These are phyloP conservation scores for Aplosporella prunicola DNA, from an alignment of 2,329 filamentous ascomycete species.

Conservation along the genomic window DNA sequence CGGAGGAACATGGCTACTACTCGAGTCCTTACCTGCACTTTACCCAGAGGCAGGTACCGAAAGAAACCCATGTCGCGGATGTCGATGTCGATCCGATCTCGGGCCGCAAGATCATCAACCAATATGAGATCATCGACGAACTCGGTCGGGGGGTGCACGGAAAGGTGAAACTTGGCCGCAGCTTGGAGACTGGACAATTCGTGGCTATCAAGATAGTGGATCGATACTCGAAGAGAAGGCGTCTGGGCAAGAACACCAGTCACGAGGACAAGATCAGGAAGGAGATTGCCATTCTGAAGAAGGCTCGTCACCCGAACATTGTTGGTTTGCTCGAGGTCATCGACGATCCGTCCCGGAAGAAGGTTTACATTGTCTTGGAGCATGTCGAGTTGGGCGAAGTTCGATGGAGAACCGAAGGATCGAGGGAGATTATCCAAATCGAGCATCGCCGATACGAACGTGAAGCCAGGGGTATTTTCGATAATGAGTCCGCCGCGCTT, in stretches of 20 bases:
- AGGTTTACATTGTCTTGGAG: slow-evolving; percentile 96
- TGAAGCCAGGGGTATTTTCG: slow-evolving; percentile 46
- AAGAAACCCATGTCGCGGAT: slow-evolving; percentile 73
- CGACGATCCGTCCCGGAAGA: slow-evolving; percentile 89
- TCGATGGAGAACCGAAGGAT: slow-evolving; percentile 81
- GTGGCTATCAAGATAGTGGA: slow-evolving; percentile 99
- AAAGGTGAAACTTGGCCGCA: slow-evolving; percentile 90
- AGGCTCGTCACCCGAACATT: slow-evolving; percentile 94
- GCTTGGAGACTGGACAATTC: slow-evolving; percentile 62
- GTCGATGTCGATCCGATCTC: slow-evolving; percentile 83
- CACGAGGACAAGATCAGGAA: slow-evolving; percentile 78
- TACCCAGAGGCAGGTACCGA: slow-evolving; percentile 40
- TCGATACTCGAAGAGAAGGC: slow-evolving; percentile 83
- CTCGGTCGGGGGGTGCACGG: slow-evolving; percentile 93
- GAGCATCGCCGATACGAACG: slow-evolving; percentile 74
- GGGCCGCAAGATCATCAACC: slow-evolving; percentile 92
- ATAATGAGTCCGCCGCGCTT: slow-evolving; percentile 31
- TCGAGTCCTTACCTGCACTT: slow-evolving; percentile 42
- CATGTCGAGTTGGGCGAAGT: slow-evolving; percentile 93
- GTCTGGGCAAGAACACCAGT: slow-evolving; percentile 66
- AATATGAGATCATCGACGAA: slow-evolving; percentile 95
- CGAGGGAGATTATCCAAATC: slow-evolving; percentile 70
- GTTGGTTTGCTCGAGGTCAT: slow-evolving; percentile 94
- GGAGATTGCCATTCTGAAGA: slow-evolving; percentile 96
- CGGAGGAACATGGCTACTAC: slow-evolving; percentile 33